These are phyloP conservation scores for Priceomyces castillae DNA, from an alignment of 805 yeast species.

Conservation along the genomic window DNA sequence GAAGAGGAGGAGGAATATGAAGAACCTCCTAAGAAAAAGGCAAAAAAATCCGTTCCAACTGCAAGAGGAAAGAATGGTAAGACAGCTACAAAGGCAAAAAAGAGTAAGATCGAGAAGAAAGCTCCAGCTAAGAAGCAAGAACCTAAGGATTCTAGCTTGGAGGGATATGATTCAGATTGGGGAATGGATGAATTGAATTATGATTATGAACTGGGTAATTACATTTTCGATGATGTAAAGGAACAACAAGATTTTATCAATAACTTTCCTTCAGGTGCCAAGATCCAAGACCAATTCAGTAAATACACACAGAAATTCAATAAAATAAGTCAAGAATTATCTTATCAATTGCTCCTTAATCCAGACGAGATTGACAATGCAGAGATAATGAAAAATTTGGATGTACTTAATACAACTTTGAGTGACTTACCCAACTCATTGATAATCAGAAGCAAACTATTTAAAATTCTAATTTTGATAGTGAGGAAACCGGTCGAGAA, in stretches of 20 bases:
- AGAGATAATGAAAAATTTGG: constrained; percentile 16
- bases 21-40: constrained; percentile 10
- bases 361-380: constrained; percentile 13
- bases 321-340: constrained; percentile 12
- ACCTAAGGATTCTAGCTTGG: constrained; percentile 11
- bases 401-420: constrained; percentile 13
- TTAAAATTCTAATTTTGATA: constrained; percentile 29
- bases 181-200: constrained; percentile 39
- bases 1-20: constrained; percentile 12
- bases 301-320: constrained; percentile 17
- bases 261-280: constrained; percentile 24
- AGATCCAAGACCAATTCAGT: constrained; percentile 17
- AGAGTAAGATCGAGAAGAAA: constrained; percentile 4
- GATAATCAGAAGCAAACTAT: constrained; percentile 28
- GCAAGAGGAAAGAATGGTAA: constrained; percentile 2
- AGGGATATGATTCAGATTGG: constrained; percentile 40
- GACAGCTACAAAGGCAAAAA: constrained; percentile 8
- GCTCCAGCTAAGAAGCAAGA: constrained; percentile 10
- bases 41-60: constrained; percentile 6
- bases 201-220: constrained; percentile 26
- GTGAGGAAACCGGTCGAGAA: constrained; percentile 26
- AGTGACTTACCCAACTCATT: constrained; percentile 28
- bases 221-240: constrained; percentile 30
- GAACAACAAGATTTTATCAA: constrained; percentile 26
- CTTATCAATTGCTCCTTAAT: constrained; percentile 7